Base-by-base conservation (phyloP, 83 land plant species). In the Isoetes engelmannii region DNA sequence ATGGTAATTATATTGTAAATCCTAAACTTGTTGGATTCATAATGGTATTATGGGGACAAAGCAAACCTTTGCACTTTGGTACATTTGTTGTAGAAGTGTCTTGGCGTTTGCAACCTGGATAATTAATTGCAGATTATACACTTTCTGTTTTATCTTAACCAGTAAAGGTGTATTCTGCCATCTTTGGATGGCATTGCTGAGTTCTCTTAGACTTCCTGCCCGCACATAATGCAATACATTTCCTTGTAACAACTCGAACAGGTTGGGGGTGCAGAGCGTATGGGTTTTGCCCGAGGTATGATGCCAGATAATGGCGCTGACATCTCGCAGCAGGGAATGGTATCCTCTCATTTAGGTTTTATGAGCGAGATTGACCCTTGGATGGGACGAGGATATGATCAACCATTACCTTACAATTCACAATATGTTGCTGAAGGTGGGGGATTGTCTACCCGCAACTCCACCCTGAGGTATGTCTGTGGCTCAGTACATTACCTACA, bases 281-380 rank as follows among this genome's bases (percentile, higher is more conserved):
- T 74, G 6, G 66, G 55, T 4, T 17, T 56, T 17, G 46, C 47
- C 6, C 64, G 73, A 49, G 72, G 57, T 47, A 72, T 72, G 75
- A 65, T 65, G 37, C 72, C 75, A 5, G 69, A 72, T 47, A 61
- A 64, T 21, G 72, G 71, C 7, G 20, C 56, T 47, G 75, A 60
- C 0, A 7, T 21, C 6, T 56, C 56, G 28, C 74, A 75, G 17
- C 61, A 60, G 45, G 73, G 73, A 20, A 57, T 69, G 75, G 47
- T 49, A 56, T 71, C 68, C 4, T 19, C 76, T 5, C 68, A 49
- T 6, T 72, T 69, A 13, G 47, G 60, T 7, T 45, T 49, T 46
- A 53, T 45, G 5, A 69, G 67, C 7, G 76, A 76, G 45, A 49
- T 76, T 50, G 79, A 76, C 45, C 69, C 76, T 45, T 76, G 79